phyloP scores from a whole-genome alignment of 1,284 basidiomycete species.

The Ustilago shanxiensis region DNA sequence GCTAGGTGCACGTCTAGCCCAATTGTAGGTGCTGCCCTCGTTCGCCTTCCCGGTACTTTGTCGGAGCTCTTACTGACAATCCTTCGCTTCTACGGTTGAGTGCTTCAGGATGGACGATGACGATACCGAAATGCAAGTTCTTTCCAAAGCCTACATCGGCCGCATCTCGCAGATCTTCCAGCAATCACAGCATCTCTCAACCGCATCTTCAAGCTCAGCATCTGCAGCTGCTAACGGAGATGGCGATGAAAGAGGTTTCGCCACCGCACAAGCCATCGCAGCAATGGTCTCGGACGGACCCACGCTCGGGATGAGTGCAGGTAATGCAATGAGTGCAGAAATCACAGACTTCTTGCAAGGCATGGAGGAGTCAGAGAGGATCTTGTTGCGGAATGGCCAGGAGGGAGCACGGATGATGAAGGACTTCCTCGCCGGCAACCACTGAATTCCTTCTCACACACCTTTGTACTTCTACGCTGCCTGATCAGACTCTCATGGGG shows the following conservation, averaged over 20 bases:
- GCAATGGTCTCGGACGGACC: slow-evolving; percentile 53
- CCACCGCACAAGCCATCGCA: slow-evolving; percentile 44
- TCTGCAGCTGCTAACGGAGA: slow-evolving; percentile 11
- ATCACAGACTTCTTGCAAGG: slow-evolving; percentile 62
- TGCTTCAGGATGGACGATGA: slow-evolving; percentile 56
- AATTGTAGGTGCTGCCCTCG: slow-evolving; percentile 39
- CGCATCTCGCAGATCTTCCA: slow-evolving; percentile 61
- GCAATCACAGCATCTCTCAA: slow-evolving; percentile 58
- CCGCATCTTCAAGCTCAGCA: slow-evolving; percentile 15
- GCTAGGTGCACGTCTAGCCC: slow-evolving; percentile 60
- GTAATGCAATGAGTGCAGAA: slow-evolving; percentile 55
- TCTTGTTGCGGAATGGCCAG: slow-evolving; percentile 44
- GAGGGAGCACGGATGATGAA: slow-evolving; percentile 51
- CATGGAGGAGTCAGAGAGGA: slow-evolving; percentile 59
- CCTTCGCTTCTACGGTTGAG: background rate
- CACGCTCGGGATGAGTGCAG: slow-evolving; percentile 47
- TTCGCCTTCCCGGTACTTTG: no score
- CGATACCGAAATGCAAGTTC: slow-evolving; percentile 50
- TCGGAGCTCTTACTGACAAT: background rate
- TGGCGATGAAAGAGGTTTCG: slow-evolving; percentile 24
- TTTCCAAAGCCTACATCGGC: slow-evolving; percentile 62
- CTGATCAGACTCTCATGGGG: background rate
- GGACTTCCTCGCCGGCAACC: slow-evolving; percentile 46
- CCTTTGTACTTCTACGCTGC: background rate
- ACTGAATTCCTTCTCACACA: slow-evolving; percentile 3